These are phyloP conservation scores for Zoysia matrella DNA, from an alignment of 202 grass and related monocot species.

Conservation along the genomic window DNA sequence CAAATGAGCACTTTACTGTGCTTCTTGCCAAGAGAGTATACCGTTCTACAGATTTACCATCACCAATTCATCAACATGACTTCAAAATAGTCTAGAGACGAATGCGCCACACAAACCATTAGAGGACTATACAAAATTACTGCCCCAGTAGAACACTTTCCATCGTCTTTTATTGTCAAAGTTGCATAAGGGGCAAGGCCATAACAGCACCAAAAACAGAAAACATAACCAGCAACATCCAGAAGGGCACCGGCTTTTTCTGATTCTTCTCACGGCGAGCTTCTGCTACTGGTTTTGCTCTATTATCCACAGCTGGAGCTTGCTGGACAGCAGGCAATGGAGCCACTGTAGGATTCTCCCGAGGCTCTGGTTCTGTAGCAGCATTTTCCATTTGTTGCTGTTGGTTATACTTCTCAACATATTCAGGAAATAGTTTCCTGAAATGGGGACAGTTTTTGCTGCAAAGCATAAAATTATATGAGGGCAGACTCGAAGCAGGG, in stretches of 20 bases:
- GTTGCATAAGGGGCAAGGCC: slow-evolving; percentile 97
- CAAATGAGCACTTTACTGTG: slow-evolving; percentile 17
- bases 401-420: too few relatives aligned
- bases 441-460: slow-evolving; percentile 89
- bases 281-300: too few relatives aligned
- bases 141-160: slow-evolving; percentile 26
- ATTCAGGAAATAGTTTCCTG: too few relatives aligned
- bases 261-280: too few relatives aligned
- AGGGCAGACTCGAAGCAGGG: neutral
- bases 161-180: slow-evolving; percentile 61
- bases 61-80: slow-evolving; percentile 37
- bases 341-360: too few relatives aligned
- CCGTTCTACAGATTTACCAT: slow-evolving; percentile 52
- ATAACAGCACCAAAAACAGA: slow-evolving; percentile 25
- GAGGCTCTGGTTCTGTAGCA: too few relatives aligned
- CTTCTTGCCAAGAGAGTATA: slow-evolving; percentile 33
- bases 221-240: too few relatives aligned
- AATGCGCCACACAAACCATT: slow-evolving; percentile 49
- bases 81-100: slow-evolving; percentile 32
- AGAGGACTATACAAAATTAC: slow-evolving; percentile 86
- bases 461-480: slow-evolving; percentile 9
- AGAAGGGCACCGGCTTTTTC: too few relatives aligned
- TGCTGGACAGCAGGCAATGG: too few relatives aligned
- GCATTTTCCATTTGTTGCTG: too few relatives aligned
- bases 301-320: too few relatives aligned